phyloP scores from a whole-genome alignment of 257 asterid genomes.

The Nicotiana obtusifolia region DNA sequence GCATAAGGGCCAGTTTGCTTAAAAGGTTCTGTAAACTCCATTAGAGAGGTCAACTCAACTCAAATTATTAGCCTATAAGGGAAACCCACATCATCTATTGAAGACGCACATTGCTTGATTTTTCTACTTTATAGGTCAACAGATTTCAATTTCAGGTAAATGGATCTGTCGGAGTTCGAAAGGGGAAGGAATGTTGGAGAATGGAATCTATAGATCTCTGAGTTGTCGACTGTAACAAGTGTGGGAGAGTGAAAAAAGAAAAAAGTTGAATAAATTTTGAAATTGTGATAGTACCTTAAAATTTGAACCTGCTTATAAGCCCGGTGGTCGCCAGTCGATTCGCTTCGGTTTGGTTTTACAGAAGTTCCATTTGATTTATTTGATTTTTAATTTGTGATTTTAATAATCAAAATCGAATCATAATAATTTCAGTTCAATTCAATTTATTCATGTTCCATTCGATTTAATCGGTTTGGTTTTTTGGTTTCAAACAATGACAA shows the following conservation, averaged over 20 bases:
- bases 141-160: not conserved
- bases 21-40: conserved; percentile 90
- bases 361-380: too few relatives aligned
- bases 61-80: not conserved
- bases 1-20: conserved; percentile 83
- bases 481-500: too few relatives aligned
- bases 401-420: too few relatives aligned
- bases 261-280: not conserved
- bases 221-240: not conserved
- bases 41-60: conserved; percentile 19
- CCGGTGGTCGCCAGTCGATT: too few relatives aligned
- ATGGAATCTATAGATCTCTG: not conserved
- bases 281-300: not conserved
- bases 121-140: not conserved
- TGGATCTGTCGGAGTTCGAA: not conserved
- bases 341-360: too few relatives aligned
- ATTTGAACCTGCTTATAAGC: not conserved
- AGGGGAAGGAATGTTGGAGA: not conserved
- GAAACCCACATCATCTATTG: not conserved
- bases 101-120: not conserved
- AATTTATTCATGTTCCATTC: too few relatives aligned
- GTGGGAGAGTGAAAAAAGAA: not conserved
- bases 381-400: too few relatives aligned
- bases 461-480: too few relatives aligned
- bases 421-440: too few relatives aligned